These are phyloP conservation scores for Cinchona pubescens DNA, from an alignment of 257 asterid genomes.

Conservation along the genomic window DNA sequence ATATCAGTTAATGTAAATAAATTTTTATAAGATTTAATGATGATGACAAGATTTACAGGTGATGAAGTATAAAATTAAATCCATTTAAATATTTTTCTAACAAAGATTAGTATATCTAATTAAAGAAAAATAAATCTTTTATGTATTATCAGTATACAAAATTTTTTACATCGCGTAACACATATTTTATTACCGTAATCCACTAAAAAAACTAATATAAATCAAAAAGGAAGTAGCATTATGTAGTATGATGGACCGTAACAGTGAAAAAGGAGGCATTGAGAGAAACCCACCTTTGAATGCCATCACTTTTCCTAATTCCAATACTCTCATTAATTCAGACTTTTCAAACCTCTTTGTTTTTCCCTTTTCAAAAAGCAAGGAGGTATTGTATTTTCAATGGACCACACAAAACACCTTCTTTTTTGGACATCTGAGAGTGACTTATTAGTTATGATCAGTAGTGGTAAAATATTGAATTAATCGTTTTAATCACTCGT, in stretches of 20 bases:
- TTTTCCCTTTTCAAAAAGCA: slow-evolving; percentile 56
- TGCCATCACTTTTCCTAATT: slow-evolving; percentile 51
- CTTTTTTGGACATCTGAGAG: slow-evolving; percentile 26
- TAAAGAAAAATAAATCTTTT: not conserved
- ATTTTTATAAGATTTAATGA: too few species aligned
- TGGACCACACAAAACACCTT: slow-evolving; percentile 31
- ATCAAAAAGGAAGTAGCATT: slow-evolving; percentile 1
- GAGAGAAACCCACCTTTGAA: slow-evolving; percentile 37
- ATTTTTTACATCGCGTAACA: too few species aligned
- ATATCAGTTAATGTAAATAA: too few species aligned
- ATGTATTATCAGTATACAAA: too few species aligned
- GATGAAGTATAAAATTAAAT: too few species aligned
- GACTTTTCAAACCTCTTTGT: slow-evolving; percentile 39
- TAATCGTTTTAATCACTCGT: slow-evolving; percentile 69
- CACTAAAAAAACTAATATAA: not conserved
- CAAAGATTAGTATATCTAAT: not conserved
- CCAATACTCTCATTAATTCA: slow-evolving; percentile 44
- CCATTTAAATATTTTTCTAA: too few species aligned
- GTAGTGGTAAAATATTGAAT: slow-evolving; percentile 28
- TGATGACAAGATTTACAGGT: too few species aligned
- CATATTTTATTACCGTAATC: not conserved
- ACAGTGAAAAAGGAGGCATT: slow-evolving; percentile 48
- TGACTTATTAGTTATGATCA: slow-evolving; percentile 4
- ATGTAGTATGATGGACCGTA: slow-evolving; percentile 29
- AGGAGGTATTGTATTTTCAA: slow-evolving; percentile 13